Evolutionary conservation across 1,284 basidiomycete species (phyloP), one percentile per base, ranked within the genome.

Genomic region (Ustanciosporium gigantosporum): DNA sequence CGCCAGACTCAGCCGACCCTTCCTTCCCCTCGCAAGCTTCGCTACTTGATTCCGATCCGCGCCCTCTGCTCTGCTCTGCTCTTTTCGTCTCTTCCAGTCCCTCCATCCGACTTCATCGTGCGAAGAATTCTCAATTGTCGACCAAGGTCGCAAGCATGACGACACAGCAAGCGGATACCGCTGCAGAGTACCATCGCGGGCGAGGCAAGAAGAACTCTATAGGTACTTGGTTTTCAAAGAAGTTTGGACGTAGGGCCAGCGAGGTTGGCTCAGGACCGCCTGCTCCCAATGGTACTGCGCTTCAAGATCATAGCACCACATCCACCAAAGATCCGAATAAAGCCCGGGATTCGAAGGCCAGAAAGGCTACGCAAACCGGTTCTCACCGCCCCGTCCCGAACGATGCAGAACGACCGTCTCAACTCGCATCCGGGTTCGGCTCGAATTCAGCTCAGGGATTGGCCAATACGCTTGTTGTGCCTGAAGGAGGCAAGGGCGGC

Each of bases 151-250:
- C 16, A 6, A 25, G 11, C 22, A 43, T 25, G 41, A 22, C 23
- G 6, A 31, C 41, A 19, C 21, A 24, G 9, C 31, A 24, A 4
- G 24, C 8, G 4, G 17, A 24, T 13, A 13, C 16, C 7, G 9
- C 41, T 15, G 32, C 32, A 16, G n/a, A 11, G 5, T 15, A 20
- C 22, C 22, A 35, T 16, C 14, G 6, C 17, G 20, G 37, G 17
- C 51, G 57, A 16, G 42, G 34, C 11, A 60, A 60, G 37, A 60
- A 66, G 40, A 60, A 60, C 41, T 51, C 57, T 25, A 60, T 66
- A 31, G 62, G 62, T 22, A 66, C 48, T 39, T 66, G 62, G 62
- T 71, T 71, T 35, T 55, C 64, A 3, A 59, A 61, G 14, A 68
- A 66, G 43, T 71, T 71, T 37, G 66, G 62, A 9, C 32, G 47